These are phyloP conservation scores for Quercus suber DNA, from an alignment of 306 rosid genomes.

Conservation along the genomic window DNA sequence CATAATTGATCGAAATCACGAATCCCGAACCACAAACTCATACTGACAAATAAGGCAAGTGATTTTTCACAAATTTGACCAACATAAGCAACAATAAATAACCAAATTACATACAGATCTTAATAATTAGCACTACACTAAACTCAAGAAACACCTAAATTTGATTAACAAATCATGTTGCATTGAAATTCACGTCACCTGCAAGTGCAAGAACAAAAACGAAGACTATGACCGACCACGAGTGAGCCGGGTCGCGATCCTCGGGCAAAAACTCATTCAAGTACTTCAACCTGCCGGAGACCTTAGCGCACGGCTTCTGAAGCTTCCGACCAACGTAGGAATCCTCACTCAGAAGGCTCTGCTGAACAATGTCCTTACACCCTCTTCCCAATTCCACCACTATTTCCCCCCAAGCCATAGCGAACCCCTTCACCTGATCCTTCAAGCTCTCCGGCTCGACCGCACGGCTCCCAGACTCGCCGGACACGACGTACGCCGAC, in stretches of 20 bases:
- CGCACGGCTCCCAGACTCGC: slow-evolving; percentile 27
- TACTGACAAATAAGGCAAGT: background rate
- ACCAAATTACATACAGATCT: background rate
- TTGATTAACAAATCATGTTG: background rate
- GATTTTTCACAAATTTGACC: background rate
- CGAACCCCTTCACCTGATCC: slow-evolving; percentile 78
- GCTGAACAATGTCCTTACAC: slow-evolving; percentile 69
- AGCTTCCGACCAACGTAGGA: slow-evolving; percentile 61
- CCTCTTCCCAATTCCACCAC: slow-evolving; percentile 74
- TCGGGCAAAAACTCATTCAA: slow-evolving; percentile 85
- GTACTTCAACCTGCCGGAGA: slow-evolving; percentile 60
- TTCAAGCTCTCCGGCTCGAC: slow-evolving; percentile 64
- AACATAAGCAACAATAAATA: background rate
- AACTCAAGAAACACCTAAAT: too few relatives aligned
- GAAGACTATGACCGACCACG: slow-evolving; percentile 78
- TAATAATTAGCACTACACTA: too few relatives aligned
- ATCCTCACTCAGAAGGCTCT: slow-evolving; percentile 65
- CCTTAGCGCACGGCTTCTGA: slow-evolving; percentile 57
- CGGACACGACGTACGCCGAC: slow-evolving; percentile 28
- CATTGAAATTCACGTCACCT: slow-evolving; percentile 35
- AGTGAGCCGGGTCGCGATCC: slow-evolving; percentile 90
- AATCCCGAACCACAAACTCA: background rate
- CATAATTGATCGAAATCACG: background rate
- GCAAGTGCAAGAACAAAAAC: slow-evolving; percentile 73
- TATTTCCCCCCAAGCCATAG: slow-evolving; percentile 89